phyloP scores from a whole-genome alignment of 495 filamentous ascomycete species.

The Hapsidospora chrysogenum region DNA sequence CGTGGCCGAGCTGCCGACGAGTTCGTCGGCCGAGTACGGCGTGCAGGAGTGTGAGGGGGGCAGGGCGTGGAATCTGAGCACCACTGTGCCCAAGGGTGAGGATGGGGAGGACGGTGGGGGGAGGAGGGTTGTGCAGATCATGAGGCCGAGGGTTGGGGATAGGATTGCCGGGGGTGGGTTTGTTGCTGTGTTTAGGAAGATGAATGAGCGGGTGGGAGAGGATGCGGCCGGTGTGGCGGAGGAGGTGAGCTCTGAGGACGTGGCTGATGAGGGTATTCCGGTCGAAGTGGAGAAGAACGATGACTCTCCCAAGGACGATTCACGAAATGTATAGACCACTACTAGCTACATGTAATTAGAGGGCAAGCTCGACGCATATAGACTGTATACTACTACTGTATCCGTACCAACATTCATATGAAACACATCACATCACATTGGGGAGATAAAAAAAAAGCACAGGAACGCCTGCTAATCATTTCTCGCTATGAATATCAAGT shows the following conservation, averaged over 20 bases:
- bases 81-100: background rate
- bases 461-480: background rate
- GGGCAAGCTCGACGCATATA: no score
- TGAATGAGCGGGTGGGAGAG: background rate
- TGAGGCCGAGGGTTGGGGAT: slow-evolving; percentile 1
- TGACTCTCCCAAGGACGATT: no score
- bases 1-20: slow-evolving; percentile 1
- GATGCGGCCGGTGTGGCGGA: background rate
- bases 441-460: no score
- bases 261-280: no score
- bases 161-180: slow-evolving; percentile 1
- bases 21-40: background rate
- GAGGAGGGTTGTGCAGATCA: background rate
- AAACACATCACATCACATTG: no score
- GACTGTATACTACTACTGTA: no score
- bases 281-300: no score
- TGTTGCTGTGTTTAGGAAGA: background rate
- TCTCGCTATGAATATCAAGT: background rate
- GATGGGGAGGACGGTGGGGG: background rate
- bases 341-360: no score
- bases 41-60: background rate
- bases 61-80: slow-evolving; percentile 1
- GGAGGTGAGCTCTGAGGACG: no score
- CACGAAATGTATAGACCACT: no score
- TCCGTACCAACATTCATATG: no score